Evolutionary conservation across 495 filamentous ascomycete genomes (phyloP).

Genomic region (Cercophora newfieldiana): DNA sequence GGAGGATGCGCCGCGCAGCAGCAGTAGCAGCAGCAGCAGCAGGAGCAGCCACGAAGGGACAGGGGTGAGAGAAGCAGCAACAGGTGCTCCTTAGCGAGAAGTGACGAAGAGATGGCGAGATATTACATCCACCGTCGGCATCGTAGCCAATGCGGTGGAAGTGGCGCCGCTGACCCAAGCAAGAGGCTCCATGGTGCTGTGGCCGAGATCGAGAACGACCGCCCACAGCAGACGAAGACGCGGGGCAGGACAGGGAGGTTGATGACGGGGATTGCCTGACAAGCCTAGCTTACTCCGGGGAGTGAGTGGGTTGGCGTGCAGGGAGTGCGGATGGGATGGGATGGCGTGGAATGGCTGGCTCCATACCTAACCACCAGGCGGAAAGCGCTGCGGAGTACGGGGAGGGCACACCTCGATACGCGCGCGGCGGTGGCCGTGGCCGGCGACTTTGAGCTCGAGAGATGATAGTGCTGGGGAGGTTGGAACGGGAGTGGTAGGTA

Average conservation of each 20-base stretch:
- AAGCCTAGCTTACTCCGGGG: neutral
- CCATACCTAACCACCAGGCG: neutral
- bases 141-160: neutral
- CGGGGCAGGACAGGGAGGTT: neutral
- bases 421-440: neutral
- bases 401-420: neutral
- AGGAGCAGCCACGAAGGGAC: neutral
- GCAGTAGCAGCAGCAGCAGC: neutral
- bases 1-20: constrained; percentile 4
- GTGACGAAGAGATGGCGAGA: constrained; percentile 13
- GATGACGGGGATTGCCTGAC: neutral
- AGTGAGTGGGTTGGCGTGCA: neutral
- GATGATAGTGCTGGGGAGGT: neutral
- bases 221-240: neutral
- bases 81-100: constrained; percentile 3
- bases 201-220: neutral
- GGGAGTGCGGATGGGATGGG: neutral
- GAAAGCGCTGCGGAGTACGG: neutral
- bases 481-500: neutral
- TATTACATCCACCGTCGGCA: neutral
- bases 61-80: neutral
- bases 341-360: no score
- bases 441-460: neutral
- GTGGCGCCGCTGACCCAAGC: neutral
- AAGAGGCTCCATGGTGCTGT: neutral